Evolutionary conservation across 2,329 filamentous ascomycete species (phyloP).

Genomic region (Penicillium concentricum): DNA sequence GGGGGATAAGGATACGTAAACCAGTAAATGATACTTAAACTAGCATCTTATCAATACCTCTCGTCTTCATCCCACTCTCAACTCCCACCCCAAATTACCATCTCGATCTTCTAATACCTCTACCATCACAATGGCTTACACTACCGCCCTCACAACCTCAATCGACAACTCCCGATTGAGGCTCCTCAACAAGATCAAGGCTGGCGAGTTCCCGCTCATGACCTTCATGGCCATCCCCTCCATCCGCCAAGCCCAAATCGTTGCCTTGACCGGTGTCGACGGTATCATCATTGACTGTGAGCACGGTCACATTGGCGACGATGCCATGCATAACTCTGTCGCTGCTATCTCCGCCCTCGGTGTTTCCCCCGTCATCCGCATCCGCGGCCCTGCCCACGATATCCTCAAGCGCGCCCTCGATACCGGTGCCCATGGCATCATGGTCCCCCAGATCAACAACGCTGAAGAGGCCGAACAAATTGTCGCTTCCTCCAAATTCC

Average conservation of each 20-base stretch:
- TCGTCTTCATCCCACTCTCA: neutral
- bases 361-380: slow-evolving; percentile 25
- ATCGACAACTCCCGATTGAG: slow-evolving; percentile 45
- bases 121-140: slow-evolving; percentile 20
- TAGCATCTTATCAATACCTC: neutral
- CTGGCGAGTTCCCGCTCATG: slow-evolving; percentile 45
- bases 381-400: slow-evolving; percentile 21
- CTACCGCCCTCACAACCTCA: slow-evolving; percentile 32
- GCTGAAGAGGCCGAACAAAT: slow-evolving; percentile 46
- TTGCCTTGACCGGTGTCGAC: slow-evolving; percentile 65
- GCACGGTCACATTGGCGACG: slow-evolving; percentile 30
- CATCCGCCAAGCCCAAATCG: slow-evolving; percentile 50
- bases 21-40: neutral
- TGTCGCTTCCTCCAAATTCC: slow-evolving; percentile 30
- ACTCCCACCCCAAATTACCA: neutral
- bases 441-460: slow-evolving; percentile 44
- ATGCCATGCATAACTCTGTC: slow-evolving; percentile 29
- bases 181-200: slow-evolving; percentile 46
- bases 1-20: neutral
- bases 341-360: slow-evolving; percentile 27
- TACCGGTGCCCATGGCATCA: slow-evolving; percentile 47
- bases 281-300: slow-evolving; percentile 58
- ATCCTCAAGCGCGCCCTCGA: slow-evolving; percentile 28
- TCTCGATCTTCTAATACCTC: neutral
- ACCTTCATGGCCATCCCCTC: slow-evolving; percentile 53